Evolutionary conservation across 169 alveolate species (phyloP), one percentile per base, ranked within the genome.

Genomic region (Perkinsus olseni): DNA sequence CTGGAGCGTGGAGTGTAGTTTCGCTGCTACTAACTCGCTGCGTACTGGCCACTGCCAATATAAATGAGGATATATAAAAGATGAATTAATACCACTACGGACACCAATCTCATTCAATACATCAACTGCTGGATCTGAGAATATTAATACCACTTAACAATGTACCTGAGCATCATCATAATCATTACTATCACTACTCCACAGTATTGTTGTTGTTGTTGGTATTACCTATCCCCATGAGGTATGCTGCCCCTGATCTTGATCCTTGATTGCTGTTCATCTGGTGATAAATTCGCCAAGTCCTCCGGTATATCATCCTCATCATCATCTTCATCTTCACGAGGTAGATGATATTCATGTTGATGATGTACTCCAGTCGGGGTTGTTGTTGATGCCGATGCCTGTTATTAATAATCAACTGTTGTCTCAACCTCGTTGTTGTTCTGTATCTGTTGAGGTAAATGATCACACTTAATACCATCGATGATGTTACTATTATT

Each of bases 21-120:
- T n/a, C n/a, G 95, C 91, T 0, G 95, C 94, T n/a, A 94, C 93
- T 24, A 94, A 45, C 91, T 94, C 92, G 62, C 74, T 38, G 50
- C 38, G 31, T 91, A 48, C 48, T n/a, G 24, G 39, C 92, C 62
- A 91, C 20, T 37, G 95, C 95, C 74, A 94, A 82, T 38, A 94
- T 91, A 39, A 94, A 94, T 0, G 95, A n/a, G n/a, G n/a, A n/a
- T n/a, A 94, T 34, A 94, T 92, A 93, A 92, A 94, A 40, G 92
- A 94, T 34, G 94, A 31, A 1, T 92, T 92, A 36, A 94, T 91
- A 39, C 94, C 94, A 50, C 74, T 92, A 24, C 93, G 51, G 74
- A 37, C 38, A 21, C 95, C 95, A 40, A 94, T 82, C 45, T 92
- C 93, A 8, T 90, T 92, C 17, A 94, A 74, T 38, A 94, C 94